Base-by-base conservation (phyloP, 805 yeast genomes). In the Ogataea polymorpha region DNA sequence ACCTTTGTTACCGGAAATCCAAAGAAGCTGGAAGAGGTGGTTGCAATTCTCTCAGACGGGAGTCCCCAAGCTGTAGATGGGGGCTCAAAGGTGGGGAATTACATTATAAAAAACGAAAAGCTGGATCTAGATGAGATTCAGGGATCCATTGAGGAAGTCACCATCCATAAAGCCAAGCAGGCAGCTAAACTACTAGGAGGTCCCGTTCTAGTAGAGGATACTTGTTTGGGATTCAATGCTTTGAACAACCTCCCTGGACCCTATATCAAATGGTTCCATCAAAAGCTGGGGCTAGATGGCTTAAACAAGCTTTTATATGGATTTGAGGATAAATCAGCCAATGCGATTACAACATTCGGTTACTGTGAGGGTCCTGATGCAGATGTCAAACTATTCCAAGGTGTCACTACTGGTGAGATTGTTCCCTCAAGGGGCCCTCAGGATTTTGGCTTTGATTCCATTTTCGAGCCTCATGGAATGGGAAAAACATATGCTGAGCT, bases 201-300 rank as follows among this genome's bases (percentile, higher is more conserved):
- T 0, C 91, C 98, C 0, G 97, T 88, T 0, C 71, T 93, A 42
- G 96, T 90, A 3, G 99, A 93, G 59, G 99, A 93, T 56, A 93
- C 99, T 0, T 90, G 96, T 37, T 74, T 93, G 28, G 86, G 84
- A 4, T 93, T 85, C 63, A 75, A 75, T 36, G 96, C 95, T 2
- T 72, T 83, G 57, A 80, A 85, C 38, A 71, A 73, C 47, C 73
- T 93, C 36, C 99, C 99, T 3, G 99, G 99, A 17, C 98, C 98
- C 1, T 65, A 63, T 41, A 75, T 77, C 64, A 91, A 91, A 63
- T 91, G 99, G 99, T 93, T 93, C 64, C 74, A 87, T 32, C 69
- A 80, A 48, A 65, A 76, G 11, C 61, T 90, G 50, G 97, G 97
- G 0, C 72, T 86, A 24, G 77, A 76, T 11, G 91, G 91, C 2